Evolutionary conservation across 371 early-diverging fungal genomes (phyloP).

Genomic region (Actinomortierella wolfii): DNA sequence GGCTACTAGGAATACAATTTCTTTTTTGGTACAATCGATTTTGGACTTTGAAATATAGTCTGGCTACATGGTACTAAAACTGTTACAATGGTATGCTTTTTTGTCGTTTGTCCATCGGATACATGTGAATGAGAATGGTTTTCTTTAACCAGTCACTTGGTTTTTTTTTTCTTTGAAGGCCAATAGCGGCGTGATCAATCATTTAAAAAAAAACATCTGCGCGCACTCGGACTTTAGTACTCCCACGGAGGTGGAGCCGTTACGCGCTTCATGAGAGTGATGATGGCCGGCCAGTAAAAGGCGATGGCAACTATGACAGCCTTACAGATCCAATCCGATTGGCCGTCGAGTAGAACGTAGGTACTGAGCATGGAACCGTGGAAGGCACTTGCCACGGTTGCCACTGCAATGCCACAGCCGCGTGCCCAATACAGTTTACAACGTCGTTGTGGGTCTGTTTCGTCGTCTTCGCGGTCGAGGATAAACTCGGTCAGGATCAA

Average conservation of each 20-base stretch:
- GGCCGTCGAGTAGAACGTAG: conserved; percentile 35
- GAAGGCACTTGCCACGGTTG: conserved; percentile 25
- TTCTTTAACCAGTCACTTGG: too few relatives aligned
- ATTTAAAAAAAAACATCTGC: too few relatives aligned
- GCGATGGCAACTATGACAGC: conserved; percentile 19
- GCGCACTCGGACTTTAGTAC: too few relatives aligned
- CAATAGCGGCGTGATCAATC: too few relatives aligned
- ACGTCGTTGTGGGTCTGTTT: conserved; percentile 6
- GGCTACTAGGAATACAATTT: too few relatives aligned
- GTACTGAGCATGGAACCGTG: conserved; percentile 33
- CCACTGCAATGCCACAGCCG: conserved; percentile 15
- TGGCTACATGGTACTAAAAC: too few relatives aligned
- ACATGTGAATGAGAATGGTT: too few relatives aligned
- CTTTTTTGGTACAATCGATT: too few relatives aligned
- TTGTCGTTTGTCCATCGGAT: too few relatives aligned
- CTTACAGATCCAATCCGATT: conserved; percentile 39
- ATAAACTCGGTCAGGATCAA: conserved; percentile 37
- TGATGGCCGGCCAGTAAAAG: conserved; percentile 25
- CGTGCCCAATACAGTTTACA: conserved; percentile 21
- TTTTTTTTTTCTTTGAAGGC: too few relatives aligned
- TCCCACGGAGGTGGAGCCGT: conserved; percentile 21
- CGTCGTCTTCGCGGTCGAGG: conserved; percentile 37
- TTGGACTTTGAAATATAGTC: too few relatives aligned
- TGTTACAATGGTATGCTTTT: too few relatives aligned
- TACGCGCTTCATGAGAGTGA: conserved; percentile 14